These are phyloP conservation scores for Euclidium syriacum DNA, from an alignment of 345 rosid species.

Conservation along the genomic window DNA sequence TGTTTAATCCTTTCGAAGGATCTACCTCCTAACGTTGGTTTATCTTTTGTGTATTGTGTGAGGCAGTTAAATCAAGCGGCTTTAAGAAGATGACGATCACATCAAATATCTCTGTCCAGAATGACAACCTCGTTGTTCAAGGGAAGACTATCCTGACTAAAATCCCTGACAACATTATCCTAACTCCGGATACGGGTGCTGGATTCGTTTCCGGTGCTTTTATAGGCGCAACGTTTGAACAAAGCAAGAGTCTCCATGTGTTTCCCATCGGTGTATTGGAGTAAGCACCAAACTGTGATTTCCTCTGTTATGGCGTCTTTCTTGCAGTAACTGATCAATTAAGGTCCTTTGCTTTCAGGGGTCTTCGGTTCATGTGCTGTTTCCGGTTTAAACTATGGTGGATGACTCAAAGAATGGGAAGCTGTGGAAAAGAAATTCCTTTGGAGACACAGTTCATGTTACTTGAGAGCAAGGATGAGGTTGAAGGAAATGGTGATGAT, in stretches of 20 bases:
- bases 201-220: constrained; percentile 74
- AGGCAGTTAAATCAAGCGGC: background rate
- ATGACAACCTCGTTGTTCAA: constrained; percentile 81
- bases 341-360: constrained; percentile 40
- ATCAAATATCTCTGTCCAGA: constrained; percentile 61
- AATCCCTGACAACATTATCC: constrained; percentile 71
- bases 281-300: constrained; percentile 37
- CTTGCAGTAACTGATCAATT: too few species aligned
- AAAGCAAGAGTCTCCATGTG: constrained; percentile 87
- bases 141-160: constrained; percentile 88
- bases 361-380: constrained; percentile 70
- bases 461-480: constrained; percentile 66
- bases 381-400: constrained; percentile 99
- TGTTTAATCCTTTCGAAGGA: background rate
- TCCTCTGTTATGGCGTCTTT: background rate
- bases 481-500: constrained; percentile 45
- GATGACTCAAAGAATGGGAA: constrained; percentile 99
- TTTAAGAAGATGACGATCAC: constrained; percentile 67
- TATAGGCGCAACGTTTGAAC: constrained; percentile 74
- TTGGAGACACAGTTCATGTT: constrained; percentile 97
- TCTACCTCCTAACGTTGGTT: background rate
- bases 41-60: constrained; percentile 1
- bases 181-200: constrained; percentile 63
- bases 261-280: constrained; percentile 80
- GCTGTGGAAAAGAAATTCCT: constrained; percentile 80